Conservation (phyloP, 768 basidiomycete species). For the Leccinum truebloodii region DNA sequence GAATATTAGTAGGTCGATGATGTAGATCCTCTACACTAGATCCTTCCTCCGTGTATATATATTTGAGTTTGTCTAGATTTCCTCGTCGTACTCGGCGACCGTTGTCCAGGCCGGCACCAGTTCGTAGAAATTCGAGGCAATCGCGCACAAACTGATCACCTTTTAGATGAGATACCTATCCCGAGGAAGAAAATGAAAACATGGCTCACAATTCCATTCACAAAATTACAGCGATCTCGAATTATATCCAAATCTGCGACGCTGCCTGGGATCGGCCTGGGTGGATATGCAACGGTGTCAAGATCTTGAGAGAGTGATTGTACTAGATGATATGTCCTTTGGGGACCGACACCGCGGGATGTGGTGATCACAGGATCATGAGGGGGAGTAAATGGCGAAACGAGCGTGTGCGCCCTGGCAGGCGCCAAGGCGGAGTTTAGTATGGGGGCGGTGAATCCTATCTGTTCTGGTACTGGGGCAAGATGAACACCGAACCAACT, state of each 20-base stretch:
- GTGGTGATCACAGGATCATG: conserved; percentile 41
- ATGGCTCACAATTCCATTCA: conserved; percentile 58
- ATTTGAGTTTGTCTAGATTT: conserved; percentile 73
- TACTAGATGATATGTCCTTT: conserved; percentile 56
- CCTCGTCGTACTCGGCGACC: conserved; percentile 71
- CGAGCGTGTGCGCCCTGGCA: conserved; percentile 44
- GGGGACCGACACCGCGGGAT: conserved; percentile 69
- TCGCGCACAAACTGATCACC: conserved; percentile 83
- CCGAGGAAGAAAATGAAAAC: neutral
- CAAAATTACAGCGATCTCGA: conserved; percentile 85
- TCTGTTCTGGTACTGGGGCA: conserved; percentile 57
- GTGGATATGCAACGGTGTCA: conserved; percentile 74
- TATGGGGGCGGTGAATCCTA: conserved; percentile 56
- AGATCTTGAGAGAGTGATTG: conserved; percentile 61
- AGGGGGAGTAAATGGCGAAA: conserved; percentile 50
- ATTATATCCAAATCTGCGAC: conserved; percentile 88
- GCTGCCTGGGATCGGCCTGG: conserved; percentile 77
- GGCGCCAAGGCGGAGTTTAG: conserved; percentile 68
- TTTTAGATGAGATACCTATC: conserved; percentile 2
- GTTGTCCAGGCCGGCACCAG: conserved; percentile 84
- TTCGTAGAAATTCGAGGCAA: conserved; percentile 85
- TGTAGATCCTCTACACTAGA: conserved; percentile 19
- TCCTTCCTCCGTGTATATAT: conserved; percentile 67
- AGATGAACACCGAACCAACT: neutral
- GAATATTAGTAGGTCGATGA: conserved; percentile 10